Conservation (phyloP, 257 asterid species). For the Striga asiatica region DNA sequence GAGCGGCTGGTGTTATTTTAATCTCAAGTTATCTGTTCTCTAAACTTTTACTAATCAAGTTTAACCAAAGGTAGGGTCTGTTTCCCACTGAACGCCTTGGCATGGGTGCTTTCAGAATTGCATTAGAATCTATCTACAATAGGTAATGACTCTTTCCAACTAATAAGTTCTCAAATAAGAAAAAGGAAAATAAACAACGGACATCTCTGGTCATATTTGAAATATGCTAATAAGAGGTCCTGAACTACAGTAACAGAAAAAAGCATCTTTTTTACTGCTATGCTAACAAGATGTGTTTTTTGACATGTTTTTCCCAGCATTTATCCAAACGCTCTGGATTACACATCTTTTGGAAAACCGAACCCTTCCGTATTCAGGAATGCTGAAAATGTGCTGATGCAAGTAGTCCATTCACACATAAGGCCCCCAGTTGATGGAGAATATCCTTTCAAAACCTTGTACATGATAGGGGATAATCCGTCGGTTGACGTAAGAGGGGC, state of each 20-base stretch:
- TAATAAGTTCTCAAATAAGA: not conserved
- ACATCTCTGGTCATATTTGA: too few relatives aligned
- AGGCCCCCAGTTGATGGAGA: slow-evolving; percentile 14
- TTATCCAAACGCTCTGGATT: slow-evolving; percentile 46
- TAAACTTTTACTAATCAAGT: slow-evolving; percentile 22
- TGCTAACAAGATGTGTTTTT: slow-evolving; percentile 15
- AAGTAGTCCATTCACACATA: slow-evolving; percentile 27
- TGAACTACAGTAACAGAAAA: not conserved
- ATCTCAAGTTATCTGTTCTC: not conserved
- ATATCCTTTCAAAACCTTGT: slow-evolving; percentile 42
- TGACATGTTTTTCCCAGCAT: slow-evolving; percentile 46
- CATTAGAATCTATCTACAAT: slow-evolving; percentile 79
- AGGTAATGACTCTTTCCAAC: slow-evolving; percentile 34
- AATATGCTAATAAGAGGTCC: not conserved
- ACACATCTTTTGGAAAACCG: slow-evolving; percentile 84
- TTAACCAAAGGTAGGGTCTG: slow-evolving; percentile 44
- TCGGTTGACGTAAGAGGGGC: slow-evolving; percentile 79
- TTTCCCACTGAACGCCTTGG: slow-evolving; percentile 94
- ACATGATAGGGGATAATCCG: slow-evolving; percentile 94
- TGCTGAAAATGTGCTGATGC: slow-evolving; percentile 57
- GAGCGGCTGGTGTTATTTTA: too few relatives aligned
- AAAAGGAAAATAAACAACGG: not conserved
- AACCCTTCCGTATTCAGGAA: slow-evolving; percentile 58
- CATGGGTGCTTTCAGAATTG: slow-evolving; percentile 98
- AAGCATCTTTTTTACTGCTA: not conserved